Evolutionary conservation across 345 rosid genomes (phyloP).

Genomic region (Leavenworthia alabamica): DNA sequence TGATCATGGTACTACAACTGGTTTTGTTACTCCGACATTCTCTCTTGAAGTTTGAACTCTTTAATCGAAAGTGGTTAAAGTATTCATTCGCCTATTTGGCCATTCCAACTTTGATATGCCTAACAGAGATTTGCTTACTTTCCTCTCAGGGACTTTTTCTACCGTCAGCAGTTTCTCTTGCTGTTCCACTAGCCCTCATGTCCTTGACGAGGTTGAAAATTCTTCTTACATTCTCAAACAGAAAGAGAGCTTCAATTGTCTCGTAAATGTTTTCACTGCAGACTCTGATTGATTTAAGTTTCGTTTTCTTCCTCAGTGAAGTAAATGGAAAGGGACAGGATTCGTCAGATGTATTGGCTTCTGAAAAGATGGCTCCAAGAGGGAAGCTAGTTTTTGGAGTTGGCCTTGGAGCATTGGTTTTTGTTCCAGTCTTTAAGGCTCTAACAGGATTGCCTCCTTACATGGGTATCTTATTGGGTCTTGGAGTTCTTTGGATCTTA

Average conservation of each 20-base stretch:
- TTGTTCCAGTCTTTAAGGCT: slow-evolving; percentile 90
- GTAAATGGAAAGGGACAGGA: slow-evolving; percentile 76
- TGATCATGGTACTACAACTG: background rate
- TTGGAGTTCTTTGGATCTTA: slow-evolving; percentile 94
- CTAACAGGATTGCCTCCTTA: slow-evolving; percentile 92
- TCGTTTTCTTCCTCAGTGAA: slow-evolving; percentile 49
- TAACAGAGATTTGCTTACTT: slow-evolving; percentile 7
- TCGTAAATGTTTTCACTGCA: background rate
- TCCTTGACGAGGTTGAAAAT: slow-evolving; percentile 68
- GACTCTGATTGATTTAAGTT: slow-evolving; percentile 27
- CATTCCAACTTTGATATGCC: background rate
- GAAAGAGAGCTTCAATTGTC: background rate
- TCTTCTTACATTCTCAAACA: slow-evolving; percentile 23
- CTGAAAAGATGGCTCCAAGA: slow-evolving; percentile 92
- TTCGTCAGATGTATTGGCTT: slow-evolving; percentile 51
- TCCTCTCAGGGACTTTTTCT: slow-evolving; percentile 54
- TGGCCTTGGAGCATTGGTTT: slow-evolving; percentile 80
- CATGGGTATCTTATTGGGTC: slow-evolving; percentile 92
- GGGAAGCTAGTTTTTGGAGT: slow-evolving; percentile 78
- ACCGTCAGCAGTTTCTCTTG: slow-evolving; percentile 76
- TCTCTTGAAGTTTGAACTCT: background rate
- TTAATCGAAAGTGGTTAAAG: background rate
- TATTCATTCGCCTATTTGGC: background rate
- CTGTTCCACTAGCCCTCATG: slow-evolving; percentile 79
- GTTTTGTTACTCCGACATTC: background rate